Conservation (phyloP, 176 grass and related monocot genomes). For the Panicum miliaceum region DNA sequence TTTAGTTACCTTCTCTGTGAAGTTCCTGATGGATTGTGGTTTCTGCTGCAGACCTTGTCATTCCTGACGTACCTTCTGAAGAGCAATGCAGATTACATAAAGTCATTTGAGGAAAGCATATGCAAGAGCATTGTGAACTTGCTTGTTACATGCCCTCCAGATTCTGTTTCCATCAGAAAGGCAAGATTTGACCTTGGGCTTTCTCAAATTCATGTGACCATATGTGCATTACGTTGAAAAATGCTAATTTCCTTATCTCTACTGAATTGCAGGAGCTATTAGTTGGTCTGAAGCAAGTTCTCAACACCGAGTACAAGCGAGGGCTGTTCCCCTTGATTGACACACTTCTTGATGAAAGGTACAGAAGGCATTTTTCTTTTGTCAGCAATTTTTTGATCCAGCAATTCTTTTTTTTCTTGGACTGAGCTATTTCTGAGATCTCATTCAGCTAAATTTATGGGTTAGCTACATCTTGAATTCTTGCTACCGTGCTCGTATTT, state of each 20-base stretch:
- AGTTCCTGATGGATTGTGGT: slow-evolving; percentile 31
- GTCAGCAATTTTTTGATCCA: neutral
- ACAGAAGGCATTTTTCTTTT: slow-evolving; percentile 19
- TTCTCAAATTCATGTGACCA: neutral
- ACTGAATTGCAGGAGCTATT: slow-evolving; percentile 75
- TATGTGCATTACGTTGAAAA: slow-evolving; percentile 36
- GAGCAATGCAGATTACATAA: slow-evolving; percentile 94
- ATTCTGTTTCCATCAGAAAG: slow-evolving; percentile 98
- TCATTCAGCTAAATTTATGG: slow-evolving; percentile 16
- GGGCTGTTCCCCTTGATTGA: slow-evolving; percentile 95
- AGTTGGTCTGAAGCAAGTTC: slow-evolving; percentile 96
- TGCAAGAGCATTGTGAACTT: slow-evolving; percentile 99
- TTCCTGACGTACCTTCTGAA: slow-evolving; percentile 94
- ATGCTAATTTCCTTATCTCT: slow-evolving; percentile 23
- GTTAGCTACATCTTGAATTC: slow-evolving; percentile 1
- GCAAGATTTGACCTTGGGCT: slow-evolving; percentile 34
- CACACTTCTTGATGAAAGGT: slow-evolving; percentile 99
- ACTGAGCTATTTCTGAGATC: slow-evolving; percentile 5
- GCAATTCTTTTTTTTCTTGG: slow-evolving; percentile 1
- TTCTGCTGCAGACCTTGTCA: slow-evolving; percentile 80
- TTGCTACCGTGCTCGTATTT: slow-evolving; percentile 10
- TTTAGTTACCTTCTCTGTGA: slow-evolving; percentile 26
- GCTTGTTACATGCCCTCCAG: slow-evolving; percentile 93
- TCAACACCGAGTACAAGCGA: slow-evolving; percentile 86
- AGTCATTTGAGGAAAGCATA: slow-evolving; percentile 95